Evolutionary conservation across 768 basidiomycete species (phyloP), one percentile per base, ranked within the genome.

Genomic region (Boletus sp.): DNA sequence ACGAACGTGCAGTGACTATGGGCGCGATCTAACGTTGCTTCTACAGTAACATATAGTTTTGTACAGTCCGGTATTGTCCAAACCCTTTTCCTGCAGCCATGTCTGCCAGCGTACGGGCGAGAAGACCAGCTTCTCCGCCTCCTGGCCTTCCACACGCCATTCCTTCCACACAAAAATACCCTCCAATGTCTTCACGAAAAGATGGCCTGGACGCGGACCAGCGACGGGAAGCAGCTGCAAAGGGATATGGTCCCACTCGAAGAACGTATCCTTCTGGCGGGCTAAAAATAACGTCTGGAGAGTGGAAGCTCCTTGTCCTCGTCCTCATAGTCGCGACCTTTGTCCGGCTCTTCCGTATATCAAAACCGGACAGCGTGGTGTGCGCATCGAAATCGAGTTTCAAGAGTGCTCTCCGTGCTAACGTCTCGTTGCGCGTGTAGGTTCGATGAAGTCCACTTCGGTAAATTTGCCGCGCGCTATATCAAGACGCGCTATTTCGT

Each of bases 381-480:
- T 95, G 61, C 75, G 91, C 81, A 4, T 11, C 13, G 6, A 32
- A 1, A 41, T 51, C 17, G 4, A 14, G 33, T 50, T 19, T 42
- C 21, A 11, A 43, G 19, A 7, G 7, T 34, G 21, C 1, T 38
- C 32, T 37, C 8, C 7, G 30, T 23, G 37, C 54, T 64, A n/a
- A 54, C 27, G 5, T 33, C 29, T 32, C 14, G 15, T 48, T 32
- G 33, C 43, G 5, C 42, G 3, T 56, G 23, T 63, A 97, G 95
- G 40, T 98, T 98, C 70, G 96, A 98, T 68, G 96, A 98, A 71
- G 96, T 98, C 0, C 96, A 98, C 70, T 98, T 98, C 70, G 96
- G 96, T 56, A 97, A 97, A 71, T 98, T 98, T 67, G 93, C 96
- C 7, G 79, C 83, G 44, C 90, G 90, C 67, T 98, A 98, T 68